Conservation (phyloP, 805 yeast species). For the Starmerella bombi region DNA sequence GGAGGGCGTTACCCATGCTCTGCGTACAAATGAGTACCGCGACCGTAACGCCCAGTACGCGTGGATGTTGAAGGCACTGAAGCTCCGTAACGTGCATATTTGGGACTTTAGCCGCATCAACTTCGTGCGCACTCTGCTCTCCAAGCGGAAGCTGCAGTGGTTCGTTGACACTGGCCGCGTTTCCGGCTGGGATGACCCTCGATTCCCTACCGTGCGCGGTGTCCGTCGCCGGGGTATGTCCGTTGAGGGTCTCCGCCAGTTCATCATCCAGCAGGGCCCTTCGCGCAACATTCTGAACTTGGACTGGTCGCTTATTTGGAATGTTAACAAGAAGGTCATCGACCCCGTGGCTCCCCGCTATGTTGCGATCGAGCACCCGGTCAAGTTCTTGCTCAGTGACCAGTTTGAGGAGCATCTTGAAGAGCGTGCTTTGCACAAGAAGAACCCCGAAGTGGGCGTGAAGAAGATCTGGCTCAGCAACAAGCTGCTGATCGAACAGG, state of each 20-base stretch:
- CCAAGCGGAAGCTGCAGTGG: slow-evolving; percentile 98
- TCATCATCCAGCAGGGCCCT: slow-evolving; percentile 92
- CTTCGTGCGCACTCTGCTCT: slow-evolving; percentile 86
- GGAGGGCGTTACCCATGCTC: slow-evolving; percentile 96
- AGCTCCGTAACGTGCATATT: slow-evolving; percentile 80
- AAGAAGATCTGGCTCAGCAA: slow-evolving; percentile 61
- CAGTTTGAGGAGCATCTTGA: slow-evolving; percentile 61
- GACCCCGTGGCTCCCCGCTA: slow-evolving; percentile 96
- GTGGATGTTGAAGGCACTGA: slow-evolving; percentile 77
- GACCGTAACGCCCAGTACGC: slow-evolving; percentile 97
- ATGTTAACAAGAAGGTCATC: slow-evolving; percentile 89
- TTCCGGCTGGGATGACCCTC: slow-evolving; percentile 94
- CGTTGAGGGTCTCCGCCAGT: slow-evolving; percentile 90
- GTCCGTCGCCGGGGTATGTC: slow-evolving; percentile 99
- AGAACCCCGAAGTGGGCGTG: slow-evolving; percentile 78
- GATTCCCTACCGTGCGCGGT: slow-evolving; percentile 99
- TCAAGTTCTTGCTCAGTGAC: slow-evolving; percentile 46
- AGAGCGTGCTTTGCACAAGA: slow-evolving; percentile 84
- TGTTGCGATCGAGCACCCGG: slow-evolving; percentile 63
- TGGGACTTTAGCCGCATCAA: slow-evolving; percentile 98
- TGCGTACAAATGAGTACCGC: slow-evolving; percentile 96
- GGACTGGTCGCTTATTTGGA: slow-evolving; percentile 98
- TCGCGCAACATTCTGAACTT: slow-evolving; percentile 91
- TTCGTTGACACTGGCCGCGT: slow-evolving; percentile 87
- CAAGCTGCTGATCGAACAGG: slow-evolving; percentile 68